Conservation (phyloP, 371 early-diverging fungal genomes). For the Syncephalastrum racemosum region DNA sequence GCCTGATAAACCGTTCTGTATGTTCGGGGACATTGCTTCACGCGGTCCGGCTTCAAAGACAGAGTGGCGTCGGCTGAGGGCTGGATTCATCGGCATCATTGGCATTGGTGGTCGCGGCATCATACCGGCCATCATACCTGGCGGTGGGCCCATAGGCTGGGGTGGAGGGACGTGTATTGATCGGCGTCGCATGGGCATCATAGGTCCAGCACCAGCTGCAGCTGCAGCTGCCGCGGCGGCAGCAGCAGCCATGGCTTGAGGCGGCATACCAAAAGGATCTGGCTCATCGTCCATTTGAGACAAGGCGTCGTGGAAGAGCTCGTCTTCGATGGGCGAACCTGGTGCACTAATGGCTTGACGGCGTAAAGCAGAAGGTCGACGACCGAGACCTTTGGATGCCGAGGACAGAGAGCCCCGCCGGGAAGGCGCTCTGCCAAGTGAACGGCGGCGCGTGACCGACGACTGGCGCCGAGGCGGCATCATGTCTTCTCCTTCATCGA, state of each 20-base stretch:
- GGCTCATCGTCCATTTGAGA: slow-evolving; percentile 4
- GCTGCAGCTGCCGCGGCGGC: too few relatives aligned
- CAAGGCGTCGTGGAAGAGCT: slow-evolving; percentile 10
- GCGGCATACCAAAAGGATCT: not conserved
- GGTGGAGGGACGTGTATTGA: not conserved
- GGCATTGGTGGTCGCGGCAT: slow-evolving; percentile 3
- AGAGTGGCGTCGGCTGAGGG: slow-evolving; percentile 8
- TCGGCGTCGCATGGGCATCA: slow-evolving; percentile 8
- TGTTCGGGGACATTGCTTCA: slow-evolving; percentile 8
- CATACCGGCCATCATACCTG: not conserved
- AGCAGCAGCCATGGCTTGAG: too few relatives aligned
- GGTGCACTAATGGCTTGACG: slow-evolving; percentile 8
- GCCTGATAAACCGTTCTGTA: slow-evolving; percentile 4
- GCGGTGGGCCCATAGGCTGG: not conserved
- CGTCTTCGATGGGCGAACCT: slow-evolving; percentile 13
- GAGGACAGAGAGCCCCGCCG: slow-evolving; percentile 4
- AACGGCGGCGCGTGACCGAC: too few relatives aligned
- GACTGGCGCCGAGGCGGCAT: not conserved
- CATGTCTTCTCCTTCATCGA: slow-evolving; percentile 2
- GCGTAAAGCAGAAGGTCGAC: not conserved
- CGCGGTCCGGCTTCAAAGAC: slow-evolving; percentile 8
- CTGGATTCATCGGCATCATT: not conserved
- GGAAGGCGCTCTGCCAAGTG: too few relatives aligned
- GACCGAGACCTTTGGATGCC: slow-evolving; percentile 3
- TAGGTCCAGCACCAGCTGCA: too few relatives aligned